These are phyloP conservation scores for Physaria fendleri DNA, from an alignment of 345 rosid species.

Conservation along the genomic window DNA sequence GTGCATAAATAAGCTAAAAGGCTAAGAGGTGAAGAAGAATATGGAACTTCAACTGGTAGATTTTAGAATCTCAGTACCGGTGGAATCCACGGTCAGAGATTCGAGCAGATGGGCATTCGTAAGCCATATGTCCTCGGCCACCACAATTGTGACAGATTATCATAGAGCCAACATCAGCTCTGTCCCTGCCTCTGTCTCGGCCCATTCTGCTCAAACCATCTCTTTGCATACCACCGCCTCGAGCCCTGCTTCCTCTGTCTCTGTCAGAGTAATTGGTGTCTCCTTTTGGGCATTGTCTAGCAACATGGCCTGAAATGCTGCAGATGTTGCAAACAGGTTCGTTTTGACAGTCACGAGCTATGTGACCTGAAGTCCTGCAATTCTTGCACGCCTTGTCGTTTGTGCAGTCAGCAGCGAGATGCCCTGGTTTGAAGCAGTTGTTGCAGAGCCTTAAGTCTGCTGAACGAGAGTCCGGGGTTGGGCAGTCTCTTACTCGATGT, in stretches of 20 bases:
- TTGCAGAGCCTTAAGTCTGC: constrained; percentile 85
- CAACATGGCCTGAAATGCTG: constrained; percentile 77
- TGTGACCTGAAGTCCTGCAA: constrained; percentile 88
- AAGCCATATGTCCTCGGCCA: constrained; percentile 84
- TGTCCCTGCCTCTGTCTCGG: constrained; percentile 58
- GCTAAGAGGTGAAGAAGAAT: constrained; percentile 3
- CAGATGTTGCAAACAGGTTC: constrained; percentile 78
- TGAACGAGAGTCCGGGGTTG: constrained; percentile 55
- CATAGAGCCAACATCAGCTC: constrained; percentile 66
- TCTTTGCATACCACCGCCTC: constrained; percentile 52
- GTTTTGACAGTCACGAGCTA: constrained; percentile 82
- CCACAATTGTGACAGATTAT: constrained; percentile 93
- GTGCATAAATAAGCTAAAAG: neutral
- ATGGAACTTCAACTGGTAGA: neutral
- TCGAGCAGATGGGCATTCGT: constrained; percentile 87
- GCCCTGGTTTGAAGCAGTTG: constrained; percentile 95
- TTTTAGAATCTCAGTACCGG: constrained; percentile 41
- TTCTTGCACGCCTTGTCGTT: constrained; percentile 96
- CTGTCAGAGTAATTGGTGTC: constrained; percentile 40
- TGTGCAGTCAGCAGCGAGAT: constrained; percentile 82
- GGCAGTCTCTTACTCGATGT: constrained; percentile 84
- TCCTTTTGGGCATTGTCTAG: constrained; percentile 74
- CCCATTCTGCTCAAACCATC: constrained; percentile 75
- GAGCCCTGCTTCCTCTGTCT: constrained; percentile 35
- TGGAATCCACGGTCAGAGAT: constrained; percentile 69